These are phyloP conservation scores for Euphorbia tirucalli DNA, from an alignment of 345 rosid genomes.

Conservation along the genomic window DNA sequence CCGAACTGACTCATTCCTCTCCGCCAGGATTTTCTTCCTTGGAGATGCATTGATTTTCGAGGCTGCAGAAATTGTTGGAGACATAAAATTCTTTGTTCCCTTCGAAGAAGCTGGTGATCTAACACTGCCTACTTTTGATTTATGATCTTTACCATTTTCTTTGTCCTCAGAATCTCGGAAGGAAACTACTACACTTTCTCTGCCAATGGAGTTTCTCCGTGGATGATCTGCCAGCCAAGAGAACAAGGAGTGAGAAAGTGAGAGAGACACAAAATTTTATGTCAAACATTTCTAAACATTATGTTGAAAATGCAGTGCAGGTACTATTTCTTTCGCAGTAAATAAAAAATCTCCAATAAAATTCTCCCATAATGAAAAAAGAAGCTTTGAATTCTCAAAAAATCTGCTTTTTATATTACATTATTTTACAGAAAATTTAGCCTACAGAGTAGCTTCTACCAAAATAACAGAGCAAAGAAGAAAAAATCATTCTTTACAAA, in stretches of 20 bases:
- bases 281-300: too few relatives aligned
- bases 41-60: conserved; percentile 71
- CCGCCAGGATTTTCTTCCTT: conserved; percentile 66
- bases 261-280: background rate
- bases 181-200: conserved; percentile 37
- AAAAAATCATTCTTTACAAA: background rate
- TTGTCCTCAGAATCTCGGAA: conserved; percentile 51
- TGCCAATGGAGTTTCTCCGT: conserved; percentile 40
- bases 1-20: conserved; percentile 49
- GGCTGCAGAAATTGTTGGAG: conserved; percentile 83
- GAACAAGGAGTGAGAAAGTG: background rate
- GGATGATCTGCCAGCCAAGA: conserved; percentile 34
- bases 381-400: too few relatives aligned
- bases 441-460: background rate
- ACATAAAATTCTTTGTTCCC: conserved; percentile 72
- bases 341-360: background rate
- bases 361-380: background rate
- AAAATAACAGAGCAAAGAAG: background rate
- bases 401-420: too few relatives aligned
- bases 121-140: conserved; percentile 34
- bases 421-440: background rate
- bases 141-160: conserved; percentile 52
- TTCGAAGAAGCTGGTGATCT: conserved; percentile 41
- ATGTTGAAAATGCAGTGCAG: too few relatives aligned
- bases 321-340: too few relatives aligned